phyloP scores from a whole-genome alignment of 306 rosid genomes.

The Prunus armeniaca region DNA sequence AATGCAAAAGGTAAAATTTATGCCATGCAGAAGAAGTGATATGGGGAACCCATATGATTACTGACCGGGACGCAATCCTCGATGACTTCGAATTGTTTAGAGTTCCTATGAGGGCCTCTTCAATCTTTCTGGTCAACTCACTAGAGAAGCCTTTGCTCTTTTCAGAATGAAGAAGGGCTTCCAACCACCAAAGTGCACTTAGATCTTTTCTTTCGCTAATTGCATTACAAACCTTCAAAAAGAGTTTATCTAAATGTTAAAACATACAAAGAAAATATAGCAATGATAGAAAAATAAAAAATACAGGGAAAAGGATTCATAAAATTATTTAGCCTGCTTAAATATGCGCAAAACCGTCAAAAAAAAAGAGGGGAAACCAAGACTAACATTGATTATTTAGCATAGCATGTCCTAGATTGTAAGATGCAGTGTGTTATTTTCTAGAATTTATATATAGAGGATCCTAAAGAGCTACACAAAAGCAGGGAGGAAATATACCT shows the following conservation, averaged over 20 bases:
- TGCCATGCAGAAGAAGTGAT: constrained; percentile 14
- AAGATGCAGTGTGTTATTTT: background rate
- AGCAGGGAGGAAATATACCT: constrained; percentile 48
- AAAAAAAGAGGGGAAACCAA: background rate
- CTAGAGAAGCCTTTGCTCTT: constrained; percentile 62
- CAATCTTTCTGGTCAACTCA: constrained; percentile 80
- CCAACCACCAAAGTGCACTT: constrained; percentile 77
- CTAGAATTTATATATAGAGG: background rate
- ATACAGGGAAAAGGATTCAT: background rate
- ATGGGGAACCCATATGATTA: constrained; percentile 18
- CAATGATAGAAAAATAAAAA: background rate
- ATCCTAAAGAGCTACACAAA: constrained; percentile 5
- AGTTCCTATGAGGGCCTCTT: constrained; percentile 73
- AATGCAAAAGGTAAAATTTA: constrained; percentile 6
- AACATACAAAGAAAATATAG: constrained; percentile 2
- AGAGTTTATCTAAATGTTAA: constrained; percentile 3
- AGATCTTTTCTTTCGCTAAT: constrained; percentile 41
- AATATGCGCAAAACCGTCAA: background rate
- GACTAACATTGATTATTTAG: background rate
- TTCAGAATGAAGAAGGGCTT: constrained; percentile 80
- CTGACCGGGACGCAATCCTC: constrained; percentile 65
- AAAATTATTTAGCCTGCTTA: background rate
- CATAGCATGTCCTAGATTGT: background rate
- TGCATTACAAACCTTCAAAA: constrained; percentile 57
- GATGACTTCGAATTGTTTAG: constrained; percentile 57